phyloP scores from a whole-genome alignment of 2,329 filamentous ascomycete genomes.

The Huntiella omanensis region DNA sequence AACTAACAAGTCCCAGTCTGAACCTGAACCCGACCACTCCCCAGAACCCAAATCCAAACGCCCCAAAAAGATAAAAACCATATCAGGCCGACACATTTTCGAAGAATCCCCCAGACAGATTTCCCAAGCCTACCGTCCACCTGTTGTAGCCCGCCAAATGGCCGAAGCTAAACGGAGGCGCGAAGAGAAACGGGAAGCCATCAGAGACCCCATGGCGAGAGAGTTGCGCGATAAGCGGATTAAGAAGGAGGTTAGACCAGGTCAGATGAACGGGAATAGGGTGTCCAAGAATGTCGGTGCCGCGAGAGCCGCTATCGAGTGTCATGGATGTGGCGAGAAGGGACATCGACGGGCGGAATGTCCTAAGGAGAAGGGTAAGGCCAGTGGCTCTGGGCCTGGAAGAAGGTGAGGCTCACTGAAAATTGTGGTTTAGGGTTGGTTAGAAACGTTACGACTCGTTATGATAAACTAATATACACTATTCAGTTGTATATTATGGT shows the following conservation, averaged over 20 bases:
- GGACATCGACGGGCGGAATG: conserved; percentile 43
- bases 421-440: no score
- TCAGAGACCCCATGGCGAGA: conserved; percentile 16
- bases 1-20: conserved; percentile 11
- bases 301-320: conserved; percentile 22
- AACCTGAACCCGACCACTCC: conserved; percentile 2
- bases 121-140: not conserved
- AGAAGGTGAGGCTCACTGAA: no score
- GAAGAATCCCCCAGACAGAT: not conserved
- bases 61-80: conserved; percentile 9
- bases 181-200: not conserved
- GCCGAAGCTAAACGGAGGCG: conserved; percentile 1
- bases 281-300: not conserved
- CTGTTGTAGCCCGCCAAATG: no score
- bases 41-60: not conserved
- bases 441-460: no score
- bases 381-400: no score
- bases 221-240: conserved; percentile 39
- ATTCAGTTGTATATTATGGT: no score
- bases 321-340: conserved; percentile 40
- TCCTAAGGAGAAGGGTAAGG: conserved; percentile 18
- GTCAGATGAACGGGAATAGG: conserved; percentile 5
- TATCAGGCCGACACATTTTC: conserved; percentile 7
- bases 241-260: conserved; percentile 38
- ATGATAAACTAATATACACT: no score